These are phyloP conservation scores for Leishmania guyanensis DNA, from an alignment of 208 protist species.

Conservation along the genomic window DNA sequence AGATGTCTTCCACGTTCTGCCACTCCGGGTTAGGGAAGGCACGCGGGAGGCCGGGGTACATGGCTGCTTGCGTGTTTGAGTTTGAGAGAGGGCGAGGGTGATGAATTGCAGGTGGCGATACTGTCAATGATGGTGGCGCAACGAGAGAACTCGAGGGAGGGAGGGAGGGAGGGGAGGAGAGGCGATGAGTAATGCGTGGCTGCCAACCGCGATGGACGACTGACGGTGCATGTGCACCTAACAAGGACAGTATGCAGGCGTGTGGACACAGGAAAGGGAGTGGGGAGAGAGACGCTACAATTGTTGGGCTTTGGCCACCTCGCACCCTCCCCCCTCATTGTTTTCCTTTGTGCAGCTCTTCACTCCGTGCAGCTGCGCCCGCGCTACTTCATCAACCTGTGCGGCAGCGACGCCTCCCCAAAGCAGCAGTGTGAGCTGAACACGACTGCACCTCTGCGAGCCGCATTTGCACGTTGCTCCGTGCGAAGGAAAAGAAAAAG, in stretches of 20 bases:
- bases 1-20: constrained; percentile 56
- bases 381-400: background rate
- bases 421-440: background rate
- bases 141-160: no score
- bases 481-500: background rate
- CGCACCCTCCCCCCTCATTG: background rate
- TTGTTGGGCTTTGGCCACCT: background rate
- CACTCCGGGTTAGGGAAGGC: constrained; percentile 54
- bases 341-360: background rate
- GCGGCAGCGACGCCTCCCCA: background rate
- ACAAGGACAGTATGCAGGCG: no score
- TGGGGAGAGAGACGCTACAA: background rate
- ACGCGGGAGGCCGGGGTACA: constrained; percentile 66
- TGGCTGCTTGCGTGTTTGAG: background rate
- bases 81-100: background rate
- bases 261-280: background rate
- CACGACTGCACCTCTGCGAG: background rate
- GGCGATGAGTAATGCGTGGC: no score
- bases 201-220: no score
- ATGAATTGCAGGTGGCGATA: no score
- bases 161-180: no score
- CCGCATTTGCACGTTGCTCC: background rate
- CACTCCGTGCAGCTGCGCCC: background rate
- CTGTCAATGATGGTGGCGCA: no score
- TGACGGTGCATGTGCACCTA: no score